Evolutionary conservation across 1,284 basidiomycete species (phyloP).

Genomic region (Amanita bisporigera): DNA sequence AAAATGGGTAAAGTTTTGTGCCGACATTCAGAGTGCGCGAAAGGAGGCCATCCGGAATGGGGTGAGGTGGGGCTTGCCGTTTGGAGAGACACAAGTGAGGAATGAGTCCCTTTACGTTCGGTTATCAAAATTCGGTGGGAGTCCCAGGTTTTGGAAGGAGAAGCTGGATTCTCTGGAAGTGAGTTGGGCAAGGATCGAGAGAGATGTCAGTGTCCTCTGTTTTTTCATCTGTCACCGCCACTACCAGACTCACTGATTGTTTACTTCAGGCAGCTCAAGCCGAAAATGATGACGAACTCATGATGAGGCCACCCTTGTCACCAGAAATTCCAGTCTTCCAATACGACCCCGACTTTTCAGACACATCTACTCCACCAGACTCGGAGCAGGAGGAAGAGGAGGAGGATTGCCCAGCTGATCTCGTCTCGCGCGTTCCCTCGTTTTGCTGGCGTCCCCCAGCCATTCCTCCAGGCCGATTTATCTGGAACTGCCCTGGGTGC

Average conservation of each 20-base stretch:
- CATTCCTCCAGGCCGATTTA: slow-evolving; percentile 42
- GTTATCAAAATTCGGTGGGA: slow-evolving; percentile 39
- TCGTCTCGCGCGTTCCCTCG: slow-evolving; percentile 34
- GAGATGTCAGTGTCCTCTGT: neutral
- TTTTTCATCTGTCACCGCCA: neutral
- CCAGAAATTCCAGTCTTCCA: slow-evolving; percentile 23
- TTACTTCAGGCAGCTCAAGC: neutral
- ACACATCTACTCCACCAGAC: slow-evolving; percentile 48
- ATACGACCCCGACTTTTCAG: slow-evolving; percentile 60
- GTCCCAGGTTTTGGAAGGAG: slow-evolving; percentile 34
- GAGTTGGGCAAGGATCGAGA: neutral
- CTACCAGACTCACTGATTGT: neutral
- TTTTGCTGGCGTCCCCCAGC: slow-evolving; percentile 39
- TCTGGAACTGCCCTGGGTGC: slow-evolving; percentile 46
- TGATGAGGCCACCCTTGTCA: neutral
- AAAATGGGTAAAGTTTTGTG: slow-evolving; percentile 53
- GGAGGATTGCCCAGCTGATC: slow-evolving; percentile 13
- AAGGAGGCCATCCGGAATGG: slow-evolving; percentile 28
- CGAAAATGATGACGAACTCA: neutral
- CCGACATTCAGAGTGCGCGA: slow-evolving; percentile 39
- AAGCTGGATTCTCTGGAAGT: slow-evolving; percentile 24
- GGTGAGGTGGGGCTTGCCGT: slow-evolving; percentile 36
- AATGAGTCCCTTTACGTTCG: slow-evolving; percentile 1
- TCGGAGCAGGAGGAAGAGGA: slow-evolving; percentile 46
- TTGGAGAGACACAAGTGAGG: slow-evolving; percentile 19